phyloP scores from a whole-genome alignment of 805 yeast species.

The Nakazawaea molendinolei region DNA sequence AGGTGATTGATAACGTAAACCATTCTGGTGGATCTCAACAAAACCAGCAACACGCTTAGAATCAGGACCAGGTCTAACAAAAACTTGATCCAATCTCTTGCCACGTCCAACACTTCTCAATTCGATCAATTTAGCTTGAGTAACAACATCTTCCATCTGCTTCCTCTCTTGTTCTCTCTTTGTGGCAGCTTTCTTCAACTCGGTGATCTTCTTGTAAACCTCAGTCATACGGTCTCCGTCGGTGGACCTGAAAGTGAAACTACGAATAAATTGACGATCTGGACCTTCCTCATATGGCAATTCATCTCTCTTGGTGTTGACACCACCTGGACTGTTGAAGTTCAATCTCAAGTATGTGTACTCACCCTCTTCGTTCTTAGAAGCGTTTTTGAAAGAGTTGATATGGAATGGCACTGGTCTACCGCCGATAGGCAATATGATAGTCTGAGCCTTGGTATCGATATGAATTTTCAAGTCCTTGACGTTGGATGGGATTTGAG shows the following conservation, averaged over 20 bases:
- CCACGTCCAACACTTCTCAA: slow-evolving; percentile 71
- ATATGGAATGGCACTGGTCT: slow-evolving; percentile 98
- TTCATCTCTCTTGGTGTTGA: slow-evolving; percentile 62
- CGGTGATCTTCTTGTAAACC: slow-evolving; percentile 83
- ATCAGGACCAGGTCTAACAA: slow-evolving; percentile 93
- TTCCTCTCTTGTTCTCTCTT: slow-evolving; percentile 88
- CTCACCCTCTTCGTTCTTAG: slow-evolving; percentile 94
- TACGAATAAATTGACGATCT: slow-evolving; percentile 79
- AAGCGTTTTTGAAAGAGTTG: slow-evolving; percentile 88
- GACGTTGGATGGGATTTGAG: slow-evolving; percentile 81
- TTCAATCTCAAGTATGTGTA: slow-evolving; percentile 85
- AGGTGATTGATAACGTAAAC: slow-evolving; percentile 88
- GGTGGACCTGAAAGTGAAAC: slow-evolving; percentile 80
- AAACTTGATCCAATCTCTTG: slow-evolving; percentile 79
- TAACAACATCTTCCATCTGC: slow-evolving; percentile 89
- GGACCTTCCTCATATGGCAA: slow-evolving; percentile 87
- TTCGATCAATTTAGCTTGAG: slow-evolving; percentile 83
- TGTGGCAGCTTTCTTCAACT: slow-evolving; percentile 84
- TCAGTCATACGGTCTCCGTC: slow-evolving; percentile 90
- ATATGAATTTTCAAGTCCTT: slow-evolving; percentile 82
- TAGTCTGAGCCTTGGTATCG: slow-evolving; percentile 82
- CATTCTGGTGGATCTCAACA: slow-evolving; percentile 89
- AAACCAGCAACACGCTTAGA: slow-evolving; percentile 93
- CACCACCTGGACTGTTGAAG: slow-evolving; percentile 85
- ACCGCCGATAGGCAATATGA: slow-evolving; percentile 86